A percentile compares a stretch with the other conserved stretches of the same genome.
Conservation (phyloP, 2,329 filamentous ascomycete species). For the Penicillium sp. region DNA sequence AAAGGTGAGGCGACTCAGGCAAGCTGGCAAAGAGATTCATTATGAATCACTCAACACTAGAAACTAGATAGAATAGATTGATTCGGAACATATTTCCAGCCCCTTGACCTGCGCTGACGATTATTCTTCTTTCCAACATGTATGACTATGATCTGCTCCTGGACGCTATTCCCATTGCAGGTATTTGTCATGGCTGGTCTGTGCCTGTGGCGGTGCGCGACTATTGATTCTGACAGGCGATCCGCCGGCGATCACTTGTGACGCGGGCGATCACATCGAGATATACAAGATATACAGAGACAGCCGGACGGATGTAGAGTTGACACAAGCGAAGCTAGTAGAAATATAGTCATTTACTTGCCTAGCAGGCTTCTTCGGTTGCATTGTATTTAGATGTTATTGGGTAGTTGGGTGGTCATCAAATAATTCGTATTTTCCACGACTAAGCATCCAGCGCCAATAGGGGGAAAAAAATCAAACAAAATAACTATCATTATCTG, state of each 20-base stretch:
- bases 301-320: neutral
- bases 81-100: neutral
- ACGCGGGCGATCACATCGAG: neutral
- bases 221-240: slow-evolving; percentile 27
- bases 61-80: neutral
- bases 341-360: neutral
- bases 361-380: no score
- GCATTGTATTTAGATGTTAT: no score
- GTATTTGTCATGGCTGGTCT: slow-evolving; percentile 25
- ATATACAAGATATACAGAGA: neutral
- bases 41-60: neutral
- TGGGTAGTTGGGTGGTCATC: neutral
- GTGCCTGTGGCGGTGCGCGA: slow-evolving; percentile 26
- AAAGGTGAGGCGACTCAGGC: no score
- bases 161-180: neutral
- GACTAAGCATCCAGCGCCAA: neutral
- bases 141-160: neutral
- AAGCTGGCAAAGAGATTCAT: neutral
- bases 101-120: no score
- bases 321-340: neutral
- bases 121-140: neutral
- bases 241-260: slow-evolving; percentile 18
- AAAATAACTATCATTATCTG: neutral
- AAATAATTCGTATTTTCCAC: neutral
- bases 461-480: neutral